Evolutionary conservation across 768 basidiomycete species (phyloP), one percentile per base, ranked within the genome.

Genomic region (Coprinopsis sp.): DNA sequence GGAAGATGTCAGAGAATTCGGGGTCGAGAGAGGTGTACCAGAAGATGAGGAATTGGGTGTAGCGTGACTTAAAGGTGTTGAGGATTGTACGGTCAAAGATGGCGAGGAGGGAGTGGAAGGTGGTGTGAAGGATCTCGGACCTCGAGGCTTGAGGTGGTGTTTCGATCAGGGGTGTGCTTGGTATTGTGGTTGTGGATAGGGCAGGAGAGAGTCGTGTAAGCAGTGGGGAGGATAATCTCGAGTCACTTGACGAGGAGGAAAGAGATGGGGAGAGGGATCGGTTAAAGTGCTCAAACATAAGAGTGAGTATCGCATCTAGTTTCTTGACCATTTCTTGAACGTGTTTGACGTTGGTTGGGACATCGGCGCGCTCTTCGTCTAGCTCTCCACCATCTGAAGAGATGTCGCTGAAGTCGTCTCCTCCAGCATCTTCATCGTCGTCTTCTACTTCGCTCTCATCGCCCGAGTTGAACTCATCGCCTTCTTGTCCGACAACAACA

Each of bases 31-130:
- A 97, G 18, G 93, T 78, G 59, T 85, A 91, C 83, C 91, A 96
- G 72, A 99, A 99, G 37, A 98, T 58, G 50, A 99, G 78, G 68
- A 99, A 99, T 58, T 98, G 96, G 12, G 92, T 93, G 64, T 98
- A 96, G 30, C 94, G 88, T 0, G 93, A 96, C 58, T 94, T 93
- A 71, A 96, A 96, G 2, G 96, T 98, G 30, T 84, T 87, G 39
- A 99, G 78, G 60, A 99, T 92, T 29, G 84, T 84, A 31, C 91
- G 82, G 62, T 96, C 91, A 58, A 99, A 99, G 52, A 97, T 91
- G 52, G 86, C 82, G 41, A 99, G 80, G 16, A 99, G 83, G 23
- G 86, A 78, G 55, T 88, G 78, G 63, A 98, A 98, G 54, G 90
- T 89, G 1, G 78, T 61, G 5, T 74, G 74, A 21, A 60, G 55